Conservation (phyloP, 306 rosid species). For the Prunus dulcis region DNA sequence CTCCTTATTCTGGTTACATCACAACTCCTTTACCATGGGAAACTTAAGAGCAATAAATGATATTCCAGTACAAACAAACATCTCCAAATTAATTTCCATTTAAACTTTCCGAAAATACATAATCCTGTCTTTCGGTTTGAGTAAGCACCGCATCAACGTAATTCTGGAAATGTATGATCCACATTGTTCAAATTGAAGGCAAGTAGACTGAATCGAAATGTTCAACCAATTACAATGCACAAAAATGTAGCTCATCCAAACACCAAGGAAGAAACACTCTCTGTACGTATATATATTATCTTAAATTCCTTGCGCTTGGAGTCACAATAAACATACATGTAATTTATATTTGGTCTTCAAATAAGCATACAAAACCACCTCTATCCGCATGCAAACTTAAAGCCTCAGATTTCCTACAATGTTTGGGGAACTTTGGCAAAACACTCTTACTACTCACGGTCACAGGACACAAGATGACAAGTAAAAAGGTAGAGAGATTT, state of each 20-base stretch:
- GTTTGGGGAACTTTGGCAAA: slow-evolving; percentile 34
- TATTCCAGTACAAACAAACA: no score
- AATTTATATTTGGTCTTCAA: slow-evolving; percentile 22
- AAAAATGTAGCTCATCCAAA: not conserved
- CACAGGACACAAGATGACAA: slow-evolving; percentile 24
- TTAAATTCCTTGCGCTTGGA: slow-evolving; percentile 2
- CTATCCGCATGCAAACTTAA: slow-evolving; percentile 28
- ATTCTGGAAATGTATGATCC: not conserved
- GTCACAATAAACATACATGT: slow-evolving; percentile 40
- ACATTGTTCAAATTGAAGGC: not conserved
- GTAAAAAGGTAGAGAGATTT: not conserved
- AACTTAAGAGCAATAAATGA: no score
- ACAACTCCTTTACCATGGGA: no score
- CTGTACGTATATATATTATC: not conserved
- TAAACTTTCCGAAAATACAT: no score
- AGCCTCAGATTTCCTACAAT: slow-evolving; percentile 27
- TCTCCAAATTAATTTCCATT: no score
- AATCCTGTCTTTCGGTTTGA: not conserved
- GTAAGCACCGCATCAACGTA: not conserved
- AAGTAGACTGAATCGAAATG: not conserved
- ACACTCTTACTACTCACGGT: slow-evolving; percentile 26
- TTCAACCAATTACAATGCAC: not conserved
- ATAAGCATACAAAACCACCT: slow-evolving; percentile 44
- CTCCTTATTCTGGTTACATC: not conserved
- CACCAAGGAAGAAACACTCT: not conserved